Conservation (phyloP, 768 basidiomycete species). For the Clavulina sp. region DNA sequence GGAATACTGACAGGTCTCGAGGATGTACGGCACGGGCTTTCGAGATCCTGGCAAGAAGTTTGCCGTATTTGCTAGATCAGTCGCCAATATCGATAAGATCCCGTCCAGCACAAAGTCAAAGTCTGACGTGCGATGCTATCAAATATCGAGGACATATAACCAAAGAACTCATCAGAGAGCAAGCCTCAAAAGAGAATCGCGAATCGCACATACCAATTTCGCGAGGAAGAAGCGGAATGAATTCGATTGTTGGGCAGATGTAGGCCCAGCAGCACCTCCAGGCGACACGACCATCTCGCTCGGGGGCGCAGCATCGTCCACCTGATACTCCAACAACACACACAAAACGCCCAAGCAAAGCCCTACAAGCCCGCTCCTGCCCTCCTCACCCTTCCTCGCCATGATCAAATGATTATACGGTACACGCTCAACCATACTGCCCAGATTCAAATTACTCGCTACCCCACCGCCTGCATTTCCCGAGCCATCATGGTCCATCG, state of each 20-base stretch:
- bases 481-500: constrained; percentile 24
- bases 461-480: too few relatives aligned
- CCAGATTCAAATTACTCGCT: constrained; percentile 5
- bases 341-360: constrained; percentile 64
- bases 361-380: constrained; percentile 50
- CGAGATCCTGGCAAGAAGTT: constrained; percentile 73
- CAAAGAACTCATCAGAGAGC: background rate
- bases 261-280: background rate
- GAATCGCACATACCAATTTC: constrained; percentile 44
- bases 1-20: constrained; percentile 56
- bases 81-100: constrained; percentile 32
- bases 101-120: constrained; percentile 72
- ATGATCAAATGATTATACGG: constrained; percentile 80
- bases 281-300: background rate
- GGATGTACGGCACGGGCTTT: constrained; percentile 63
- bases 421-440: constrained; percentile 27
- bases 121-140: constrained; percentile 87
- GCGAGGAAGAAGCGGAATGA: constrained; percentile 84
- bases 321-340: constrained; percentile 63
- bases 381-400: constrained; percentile 61
- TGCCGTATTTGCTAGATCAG: constrained; percentile 56
- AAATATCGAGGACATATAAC: too few relatives aligned
- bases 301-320: constrained; percentile 49
- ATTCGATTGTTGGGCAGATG: constrained; percentile 42
- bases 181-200: background rate